Conservation (phyloP, 176 grass and related monocot species). For the Canna indica region DNA sequence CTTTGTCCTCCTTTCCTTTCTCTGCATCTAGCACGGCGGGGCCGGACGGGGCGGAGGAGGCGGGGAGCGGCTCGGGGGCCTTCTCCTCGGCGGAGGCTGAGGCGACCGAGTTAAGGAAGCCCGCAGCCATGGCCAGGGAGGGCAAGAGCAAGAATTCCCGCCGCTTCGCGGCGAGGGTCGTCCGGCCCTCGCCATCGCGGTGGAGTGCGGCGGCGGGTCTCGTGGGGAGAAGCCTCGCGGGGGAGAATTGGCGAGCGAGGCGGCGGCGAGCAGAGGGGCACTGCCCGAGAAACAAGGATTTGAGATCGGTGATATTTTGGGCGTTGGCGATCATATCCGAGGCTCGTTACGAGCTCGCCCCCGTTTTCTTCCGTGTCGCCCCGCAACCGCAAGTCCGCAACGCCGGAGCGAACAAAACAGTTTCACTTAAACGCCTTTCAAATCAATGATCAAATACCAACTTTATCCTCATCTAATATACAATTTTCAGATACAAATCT, state of each 20-base stretch:
- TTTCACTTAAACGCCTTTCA: too few relatives aligned
- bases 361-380: background rate
- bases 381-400: too few relatives aligned
- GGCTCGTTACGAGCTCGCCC: background rate
- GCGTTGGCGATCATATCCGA: slow-evolving; percentile 2
- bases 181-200: slow-evolving; percentile 9
- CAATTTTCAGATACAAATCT: too few relatives aligned
- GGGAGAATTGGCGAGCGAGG: background rate
- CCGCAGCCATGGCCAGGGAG: slow-evolving; percentile 40
- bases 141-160: slow-evolving; percentile 67
- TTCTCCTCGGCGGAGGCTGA: slow-evolving; percentile 29
- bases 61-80: slow-evolving; percentile 1
- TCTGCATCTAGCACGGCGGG: background rate
- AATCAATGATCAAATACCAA: too few relatives aligned
- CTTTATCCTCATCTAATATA: too few relatives aligned
- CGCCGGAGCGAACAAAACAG: too few relatives aligned
- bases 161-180: background rate
- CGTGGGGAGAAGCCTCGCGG: background rate
- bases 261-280: background rate
- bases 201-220: slow-evolving; percentile 20
- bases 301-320: slow-evolving; percentile 2
- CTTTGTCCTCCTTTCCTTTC: background rate
- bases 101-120: slow-evolving; percentile 37
- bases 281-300: background rate
- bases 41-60: background rate